Percentiles rank a stretch among this genome's conserved stretches.
Conservation (phyloP, 306 rosid species). For the Citrullus mucosospermus region DNA sequence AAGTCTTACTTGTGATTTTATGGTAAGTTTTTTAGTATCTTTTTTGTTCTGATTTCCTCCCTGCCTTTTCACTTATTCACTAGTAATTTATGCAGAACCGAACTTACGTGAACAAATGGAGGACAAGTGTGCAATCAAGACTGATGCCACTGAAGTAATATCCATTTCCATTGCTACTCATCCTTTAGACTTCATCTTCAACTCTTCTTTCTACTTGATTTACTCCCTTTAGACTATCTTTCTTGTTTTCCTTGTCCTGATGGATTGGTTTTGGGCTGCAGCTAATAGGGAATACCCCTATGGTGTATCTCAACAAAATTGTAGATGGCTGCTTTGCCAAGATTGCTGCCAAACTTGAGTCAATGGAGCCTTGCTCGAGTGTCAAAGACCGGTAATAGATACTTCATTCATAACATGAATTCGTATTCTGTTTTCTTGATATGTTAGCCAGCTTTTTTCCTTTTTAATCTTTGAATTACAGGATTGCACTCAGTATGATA, state of each 20-base stretch:
- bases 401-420: background rate
- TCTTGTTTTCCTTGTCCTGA: background rate
- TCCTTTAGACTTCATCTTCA: no score
- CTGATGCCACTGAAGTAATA: conserved; percentile 57
- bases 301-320: conserved; percentile 57
- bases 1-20: background rate
- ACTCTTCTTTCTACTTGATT: no score
- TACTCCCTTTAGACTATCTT: background rate
- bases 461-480: conserved; percentile 13
- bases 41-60: background rate
- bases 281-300: conserved; percentile 63
- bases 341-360: conserved; percentile 69
- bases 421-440: no score
- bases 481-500: conserved; percentile 69
- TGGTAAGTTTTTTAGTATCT: background rate
- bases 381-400: conserved; percentile 48
- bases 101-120: conserved; percentile 26
- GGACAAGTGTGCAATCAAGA: conserved; percentile 44
- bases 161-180: background rate
- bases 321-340: conserved; percentile 61
- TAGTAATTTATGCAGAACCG: conserved; percentile 11
- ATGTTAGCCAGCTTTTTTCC: background rate
- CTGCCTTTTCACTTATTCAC: background rate
- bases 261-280: conserved; percentile 14
- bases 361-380: conserved; percentile 63